Evolutionary conservation across 164 flowering plant species (phyloP).

Genomic region (Stephania yunnanensis): DNA sequence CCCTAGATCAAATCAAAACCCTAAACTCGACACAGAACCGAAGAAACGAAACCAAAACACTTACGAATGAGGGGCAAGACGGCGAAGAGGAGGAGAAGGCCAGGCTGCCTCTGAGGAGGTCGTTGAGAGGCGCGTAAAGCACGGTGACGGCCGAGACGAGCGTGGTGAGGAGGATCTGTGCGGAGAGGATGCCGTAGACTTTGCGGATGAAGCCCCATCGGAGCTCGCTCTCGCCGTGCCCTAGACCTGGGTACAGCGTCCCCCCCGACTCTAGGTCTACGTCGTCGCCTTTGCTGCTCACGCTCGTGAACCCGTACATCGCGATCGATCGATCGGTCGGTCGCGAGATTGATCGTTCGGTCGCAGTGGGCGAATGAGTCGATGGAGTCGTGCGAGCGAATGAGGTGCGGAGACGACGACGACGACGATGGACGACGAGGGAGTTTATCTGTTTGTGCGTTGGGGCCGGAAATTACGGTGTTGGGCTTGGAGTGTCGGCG

Average conservation of each 20-base stretch:
- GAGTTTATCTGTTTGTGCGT: no score
- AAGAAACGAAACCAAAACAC: conserved; percentile 7
- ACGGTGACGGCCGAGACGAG: conserved; percentile 67
- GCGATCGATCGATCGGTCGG: conserved; percentile 3
- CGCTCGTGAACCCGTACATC: conserved; percentile 51
- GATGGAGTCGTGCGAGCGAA: no score
- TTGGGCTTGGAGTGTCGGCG: background rate
- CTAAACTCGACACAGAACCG: no score
- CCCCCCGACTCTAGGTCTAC: conserved; percentile 50
- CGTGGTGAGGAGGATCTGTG: conserved; percentile 83
- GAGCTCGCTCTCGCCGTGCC: conserved; percentile 76
- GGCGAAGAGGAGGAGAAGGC: conserved; percentile 57
- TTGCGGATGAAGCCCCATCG: conserved; percentile 97
- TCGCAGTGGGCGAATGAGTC: no score
- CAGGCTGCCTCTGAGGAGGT: conserved; percentile 58
- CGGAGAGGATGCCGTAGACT: conserved; percentile 81
- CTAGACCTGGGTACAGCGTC: conserved; percentile 71
- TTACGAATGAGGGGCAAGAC: conserved; percentile 74
- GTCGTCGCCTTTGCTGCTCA: conserved; percentile 30
- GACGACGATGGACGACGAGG: no score
- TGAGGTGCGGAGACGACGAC: background rate
- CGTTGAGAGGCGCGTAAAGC: conserved; percentile 62
- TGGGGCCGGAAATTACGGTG: background rate
- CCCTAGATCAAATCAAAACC: background rate
- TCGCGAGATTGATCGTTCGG: background rate